Base-by-base conservation (phyloP, 2,329 filamentous ascomycete genomes). In the Celoporthe dispersa region DNA sequence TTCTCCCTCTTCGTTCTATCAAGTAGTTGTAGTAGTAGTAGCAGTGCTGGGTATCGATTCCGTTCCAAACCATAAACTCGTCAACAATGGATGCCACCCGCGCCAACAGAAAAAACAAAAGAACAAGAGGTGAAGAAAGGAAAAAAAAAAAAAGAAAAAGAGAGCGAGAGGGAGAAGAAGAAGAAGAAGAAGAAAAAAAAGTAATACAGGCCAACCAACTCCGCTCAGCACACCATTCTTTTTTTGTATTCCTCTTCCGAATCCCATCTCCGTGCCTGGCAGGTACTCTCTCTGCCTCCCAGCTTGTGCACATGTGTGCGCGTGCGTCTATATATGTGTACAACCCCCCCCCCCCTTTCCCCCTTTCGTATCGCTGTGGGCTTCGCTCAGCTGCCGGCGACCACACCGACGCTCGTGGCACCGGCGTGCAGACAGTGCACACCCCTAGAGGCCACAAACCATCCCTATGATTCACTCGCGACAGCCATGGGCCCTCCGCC, bases 401-500 rank as follows among this genome's bases (percentile, higher is more conserved):
- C 63, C 12, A 28, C 55, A 31, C 55, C 28, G 44, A 33, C 31
- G 12, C 37, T 41, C 48, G 63, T 12, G 35, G 33, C 22, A n/a
- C 31, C 63, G 19, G 33, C 33, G 14, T 22, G 28, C 9, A 55
- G 44, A 39, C n/a, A 51, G 33, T 57, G 48, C 31, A 57, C 44
- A 19, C 63, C 63, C 31, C 31, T 57, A 33, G 19, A 33, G 22
- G 3, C 63, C 48, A 55, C 63, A 67, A 60, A 28, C 60, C 55
- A 14, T 57, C 66, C 67, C 71, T 72, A 48, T 72, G 69, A 66
- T 63, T 73, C 65, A 73, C 88, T 91, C 2, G 87, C 86, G 51
- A 94, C 80, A 19, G 91, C 89, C 74, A 89, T 91, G 39, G 85
- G 83, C 53, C 53, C 53, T 22, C 86, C 77, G 11, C 86, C 87